These are phyloP conservation scores for Trametes villosa DNA, from an alignment of 768 basidiomycete genomes.

Conservation along the genomic window DNA sequence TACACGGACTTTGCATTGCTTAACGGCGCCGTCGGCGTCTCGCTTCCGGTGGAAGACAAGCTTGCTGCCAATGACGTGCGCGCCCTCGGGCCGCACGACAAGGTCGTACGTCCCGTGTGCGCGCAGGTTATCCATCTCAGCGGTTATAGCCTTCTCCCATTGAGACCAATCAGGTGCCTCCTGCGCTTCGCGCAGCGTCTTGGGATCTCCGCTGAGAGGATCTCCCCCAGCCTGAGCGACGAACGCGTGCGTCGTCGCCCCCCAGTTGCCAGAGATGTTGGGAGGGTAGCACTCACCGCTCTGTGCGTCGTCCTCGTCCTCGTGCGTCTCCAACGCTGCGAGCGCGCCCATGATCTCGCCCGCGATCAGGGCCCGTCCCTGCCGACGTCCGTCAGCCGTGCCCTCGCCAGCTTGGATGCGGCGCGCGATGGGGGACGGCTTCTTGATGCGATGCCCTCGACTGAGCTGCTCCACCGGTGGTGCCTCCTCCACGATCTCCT, in stretches of 20 bases:
- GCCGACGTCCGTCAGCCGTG: not conserved
- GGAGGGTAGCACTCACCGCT: not conserved
- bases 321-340: not conserved
- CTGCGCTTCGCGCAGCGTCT: slow-evolving; percentile 27
- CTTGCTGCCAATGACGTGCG: slow-evolving; percentile 10
- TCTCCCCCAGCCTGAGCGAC: not conserved
- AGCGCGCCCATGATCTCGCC: not conserved
- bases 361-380: not conserved
- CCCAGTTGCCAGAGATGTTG: not conserved
- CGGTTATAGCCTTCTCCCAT: slow-evolving; percentile 18
- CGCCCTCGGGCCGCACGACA: slow-evolving; percentile 4
- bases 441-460: not conserved
- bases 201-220: not conserved
- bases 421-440: slow-evolving; percentile 1
- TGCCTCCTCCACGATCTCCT: not conserved
- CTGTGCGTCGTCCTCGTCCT: not conserved
- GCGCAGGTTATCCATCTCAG: slow-evolving; percentile 13
- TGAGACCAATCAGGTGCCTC: slow-evolving; percentile 3
- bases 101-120: slow-evolving; percentile 9
- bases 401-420: not conserved
- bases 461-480: not conserved
- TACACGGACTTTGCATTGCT: slow-evolving; percentile 28
- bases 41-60: slow-evolving; percentile 36
- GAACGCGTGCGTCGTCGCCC: not conserved
- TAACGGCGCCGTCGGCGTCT: slow-evolving; percentile 24